These are phyloP conservation scores for Whalleya microplaca DNA, from an alignment of 2,329 filamentous ascomycete species.

Conservation along the genomic window DNA sequence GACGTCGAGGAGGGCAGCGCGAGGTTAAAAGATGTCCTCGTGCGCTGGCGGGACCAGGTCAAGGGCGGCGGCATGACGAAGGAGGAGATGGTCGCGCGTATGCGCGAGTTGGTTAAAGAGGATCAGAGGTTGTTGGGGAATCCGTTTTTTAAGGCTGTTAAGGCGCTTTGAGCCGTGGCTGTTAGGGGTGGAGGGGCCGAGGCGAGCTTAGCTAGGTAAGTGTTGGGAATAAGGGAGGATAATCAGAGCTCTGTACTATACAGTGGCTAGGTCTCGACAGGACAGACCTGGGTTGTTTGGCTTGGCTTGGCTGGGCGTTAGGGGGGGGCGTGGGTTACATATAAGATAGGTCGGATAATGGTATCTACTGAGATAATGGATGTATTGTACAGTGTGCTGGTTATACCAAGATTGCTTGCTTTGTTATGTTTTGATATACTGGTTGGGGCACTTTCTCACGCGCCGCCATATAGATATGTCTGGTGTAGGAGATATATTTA, in stretches of 20 bases:
- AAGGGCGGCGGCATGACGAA: constrained; percentile 63
- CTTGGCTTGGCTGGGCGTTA: not conserved
- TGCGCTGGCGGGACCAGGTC: constrained; percentile 83
- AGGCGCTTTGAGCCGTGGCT: constrained; percentile 49
- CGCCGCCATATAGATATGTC: too few relatives aligned
- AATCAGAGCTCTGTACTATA: not conserved
- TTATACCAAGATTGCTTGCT: too few relatives aligned
- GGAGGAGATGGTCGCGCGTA: constrained; percentile 75
- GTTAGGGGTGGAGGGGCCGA: too few relatives aligned
- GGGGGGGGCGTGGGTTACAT: not conserved
- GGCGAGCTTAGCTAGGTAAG: not conserved
- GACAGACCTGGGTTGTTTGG: not conserved
- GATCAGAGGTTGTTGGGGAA: constrained; percentile 69
- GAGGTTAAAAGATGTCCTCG: constrained; percentile 80
- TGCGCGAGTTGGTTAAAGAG: constrained; percentile 77
- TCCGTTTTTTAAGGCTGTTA: constrained; percentile 72
- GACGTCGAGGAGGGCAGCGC: constrained; percentile 89
- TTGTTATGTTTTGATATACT: too few relatives aligned
- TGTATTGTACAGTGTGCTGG: not conserved
- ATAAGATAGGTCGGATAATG: too few relatives aligned
- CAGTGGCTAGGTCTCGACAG: not conserved
- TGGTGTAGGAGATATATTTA: too few relatives aligned
- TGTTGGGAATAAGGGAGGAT: not conserved
- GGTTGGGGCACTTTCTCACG: too few relatives aligned
- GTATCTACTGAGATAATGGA: not conserved